Percentiles rank a stretch among this genome's conserved stretches.
Evolutionary conservation across 306 rosid species (phyloP).

Genomic region (Carpinus fangiana): DNA sequence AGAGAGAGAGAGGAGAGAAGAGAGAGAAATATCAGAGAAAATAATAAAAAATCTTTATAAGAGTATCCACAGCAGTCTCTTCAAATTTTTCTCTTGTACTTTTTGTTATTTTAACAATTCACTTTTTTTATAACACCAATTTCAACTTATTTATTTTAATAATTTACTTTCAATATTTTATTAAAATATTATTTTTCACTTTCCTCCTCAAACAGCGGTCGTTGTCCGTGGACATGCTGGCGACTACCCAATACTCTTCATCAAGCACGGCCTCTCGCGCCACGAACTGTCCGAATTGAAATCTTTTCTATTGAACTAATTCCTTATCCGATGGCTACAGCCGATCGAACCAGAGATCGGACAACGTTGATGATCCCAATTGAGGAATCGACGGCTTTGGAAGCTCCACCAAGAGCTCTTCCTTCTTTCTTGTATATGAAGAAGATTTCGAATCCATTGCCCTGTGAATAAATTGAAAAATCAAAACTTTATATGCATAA

Average conservation of each 20-base stretch:
- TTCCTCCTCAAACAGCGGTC: too few species aligned
- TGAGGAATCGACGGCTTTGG: slow-evolving; percentile 36
- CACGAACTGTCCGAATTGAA: slow-evolving; percentile 67
- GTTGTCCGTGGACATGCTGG: too few species aligned
- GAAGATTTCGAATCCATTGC: slow-evolving; percentile 41
- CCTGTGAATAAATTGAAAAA: slow-evolving; percentile 35
- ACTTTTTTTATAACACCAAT: too few species aligned
- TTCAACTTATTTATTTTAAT: too few species aligned
- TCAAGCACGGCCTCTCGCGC: slow-evolving; percentile 77
- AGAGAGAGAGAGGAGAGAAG: too few species aligned
- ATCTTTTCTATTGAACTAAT: slow-evolving; percentile 35
- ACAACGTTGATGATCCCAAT: slow-evolving; percentile 30
- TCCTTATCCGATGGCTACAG: slow-evolving; percentile 55
- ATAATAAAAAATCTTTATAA: too few species aligned
- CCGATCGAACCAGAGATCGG: slow-evolving; percentile 51
- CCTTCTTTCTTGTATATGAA: slow-evolving; percentile 41
- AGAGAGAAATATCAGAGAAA: too few species aligned
- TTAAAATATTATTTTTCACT: too few species aligned
- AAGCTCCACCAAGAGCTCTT: slow-evolving; percentile 48
- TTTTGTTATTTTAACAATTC: too few species aligned
- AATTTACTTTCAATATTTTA: too few species aligned
- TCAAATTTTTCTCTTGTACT: too few species aligned
- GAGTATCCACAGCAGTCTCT: too few species aligned
- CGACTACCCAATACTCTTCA: slow-evolving; percentile 95
- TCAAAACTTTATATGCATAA: background rate